Base-by-base conservation (phyloP, 2,329 filamentous ascomycete genomes). In the Aureobasidium zeae region DNA sequence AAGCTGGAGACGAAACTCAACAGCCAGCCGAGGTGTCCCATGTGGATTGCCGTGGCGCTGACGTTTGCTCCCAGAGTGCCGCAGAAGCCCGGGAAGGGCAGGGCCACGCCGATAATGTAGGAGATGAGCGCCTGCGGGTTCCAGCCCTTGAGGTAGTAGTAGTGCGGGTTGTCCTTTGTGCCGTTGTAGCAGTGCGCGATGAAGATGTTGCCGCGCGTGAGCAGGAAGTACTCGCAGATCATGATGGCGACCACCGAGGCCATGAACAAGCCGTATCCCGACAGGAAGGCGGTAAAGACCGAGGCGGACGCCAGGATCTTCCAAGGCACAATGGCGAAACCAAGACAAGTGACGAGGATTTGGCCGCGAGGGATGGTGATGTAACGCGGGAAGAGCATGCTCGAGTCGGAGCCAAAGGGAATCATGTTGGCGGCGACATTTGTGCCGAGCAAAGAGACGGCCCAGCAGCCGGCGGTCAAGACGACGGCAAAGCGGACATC, bases 281-380 rank as follows among this genome's bases (percentile, higher is more conserved):
- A 69, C 67, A 85, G 77, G 62, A 85, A 84, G 2, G 54, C 55
- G 4, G 80, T 63, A 54, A 81, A 77, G 1, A 71, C 76, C 2
- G 60, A 57, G 2, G 77, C 77, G 0, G 71, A 77, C 22, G 61
- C 68, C 21, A 81, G 63, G 45, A 82, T 79, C 61, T 79, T 79
- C 78, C 77, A 81, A 2, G 77, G 77, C n/a, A 43, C 39, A 31
- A 7, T 31, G 2, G 69, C 69, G 71, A 76, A 79, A n/a, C 48
- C 57, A 11, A 59, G 45, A 28, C 60, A 48, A 15, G 56, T 56
- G 12, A 58, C 58, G 12, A 64, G 45, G 17, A 62, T 48, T 29
- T 62, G 60, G 12, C 58, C 58, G 10, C 57, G 51, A 25, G 54
- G 53, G 26, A 59, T 58, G 50, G 73, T 72, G 52, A 76, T 59